Base-by-base conservation (phyloP, 176 grass and related monocot genomes). In the Aechmea fasciata region DNA sequence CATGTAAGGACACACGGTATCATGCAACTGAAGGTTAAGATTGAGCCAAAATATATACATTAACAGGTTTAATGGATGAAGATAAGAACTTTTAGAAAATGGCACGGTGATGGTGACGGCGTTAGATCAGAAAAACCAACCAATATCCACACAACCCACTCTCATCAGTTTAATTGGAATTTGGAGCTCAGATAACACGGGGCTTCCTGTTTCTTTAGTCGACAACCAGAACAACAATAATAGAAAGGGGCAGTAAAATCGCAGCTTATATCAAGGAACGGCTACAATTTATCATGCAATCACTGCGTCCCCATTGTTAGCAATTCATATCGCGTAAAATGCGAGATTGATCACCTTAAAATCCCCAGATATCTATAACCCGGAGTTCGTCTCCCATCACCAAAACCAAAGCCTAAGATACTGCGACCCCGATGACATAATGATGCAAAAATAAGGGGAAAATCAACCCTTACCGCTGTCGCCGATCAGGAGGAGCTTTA, bases 401-500 rank as follows among this genome's bases (percentile, higher is more conserved):
- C 15, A 18, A 61, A 61, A 22, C 55, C 17, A 22, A 61, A 61
- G 20, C 17, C 15, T n/a, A 61, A 61, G 55, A 1, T 61, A 61
- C 2, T 61, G 20, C 55, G 9, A 20, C 55, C 55, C 17, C 55
- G 20, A n/a, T 61, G 7, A 19, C 55, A 61, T 20, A 62, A 77
- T 25, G 18, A 2, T 59, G 24, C 13, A 48, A 11, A 12, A 53
- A 12, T 18, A 48, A 48, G n/a, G 54, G 17, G 28, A 10, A 14
- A 24, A 49, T 13, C 12, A 50, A 65, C 52, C 83, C 94, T 64
- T 76, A 99, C 95, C 90, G 80, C 95, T 93, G 54, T 93, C 90
- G 48, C 90, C 83, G 74, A 93, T 93, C 80, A 93, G 77, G 57
- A 88, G 85, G 17, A 93, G 90, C 54, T 93, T 93, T 61, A 93